Evolutionary conservation across 371 early-diverging fungal genomes (phyloP), one percentile per base, ranked within the genome.

Genomic region (Apophysomyces sp.): DNA sequence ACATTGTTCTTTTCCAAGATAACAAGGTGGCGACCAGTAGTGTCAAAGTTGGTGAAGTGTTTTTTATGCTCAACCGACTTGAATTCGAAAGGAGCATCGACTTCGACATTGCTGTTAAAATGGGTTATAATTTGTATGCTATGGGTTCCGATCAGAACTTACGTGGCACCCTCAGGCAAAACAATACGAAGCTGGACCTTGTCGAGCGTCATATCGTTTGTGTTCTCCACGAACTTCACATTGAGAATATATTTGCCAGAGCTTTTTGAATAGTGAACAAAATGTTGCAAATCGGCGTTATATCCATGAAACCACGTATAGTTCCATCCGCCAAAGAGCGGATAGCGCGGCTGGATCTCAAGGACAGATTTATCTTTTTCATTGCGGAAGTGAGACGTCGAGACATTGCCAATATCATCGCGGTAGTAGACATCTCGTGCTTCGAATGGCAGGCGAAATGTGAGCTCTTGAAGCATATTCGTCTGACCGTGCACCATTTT

Each of bases 341-440:
- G 98, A 76, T 90, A 98, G 26, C 98, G 88, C 24, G 98, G 98
- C 30, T 69, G 67, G 18, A 98, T 74, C 37, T 89, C 82, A 63
- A 98, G 74, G 2, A 90, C 65, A 15, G 86, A 71, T 12, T 67
- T 60, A 11, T 79, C 66, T 1, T 58, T 57, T 26, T 85, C 87
- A 16, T 77, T 61, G 53, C 74, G 75, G 71, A 92, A 79, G 52
- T 81, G 60, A 12, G 98, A 96, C 15, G 99, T 98, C 3, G 97
- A 96, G 26, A 99, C 96, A 73, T 99, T 97, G 32, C 99, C 99
- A 63, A 97, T 92, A 55, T 91, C 92, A 76, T 99, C 99, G 27
- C 92, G 87, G 71, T 84, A 96, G 72, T 93, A 97, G 51, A 92
- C 83, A 57, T 93, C 86, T 24, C 78, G 67, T 13, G 93, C 95